Conservation (phyloP, 2,329 filamentous ascomycete species). For the Aspergillus pseudonomiae region DNA sequence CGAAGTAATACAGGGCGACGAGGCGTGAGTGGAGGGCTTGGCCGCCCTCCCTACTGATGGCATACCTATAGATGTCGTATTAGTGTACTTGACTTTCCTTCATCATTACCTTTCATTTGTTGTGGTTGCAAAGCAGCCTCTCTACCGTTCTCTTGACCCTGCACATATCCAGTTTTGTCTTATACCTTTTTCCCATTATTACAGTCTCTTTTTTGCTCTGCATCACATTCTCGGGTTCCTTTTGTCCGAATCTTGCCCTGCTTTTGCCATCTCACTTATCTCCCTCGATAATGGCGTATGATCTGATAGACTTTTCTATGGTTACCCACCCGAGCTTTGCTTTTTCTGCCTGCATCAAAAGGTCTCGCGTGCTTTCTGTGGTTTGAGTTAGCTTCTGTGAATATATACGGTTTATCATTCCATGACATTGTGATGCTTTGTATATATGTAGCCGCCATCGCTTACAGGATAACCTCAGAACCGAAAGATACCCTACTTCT, state of each 20-base stretch:
- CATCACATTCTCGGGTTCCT: conserved; percentile 12
- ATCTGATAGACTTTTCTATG: conserved; percentile 19
- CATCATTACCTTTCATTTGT: conserved; percentile 6
- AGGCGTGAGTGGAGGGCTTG: conserved; percentile 32
- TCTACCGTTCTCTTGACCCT: conserved; percentile 15
- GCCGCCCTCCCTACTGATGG: conserved; percentile 37
- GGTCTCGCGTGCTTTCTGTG: background rate
- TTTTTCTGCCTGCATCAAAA: conserved; percentile 5
- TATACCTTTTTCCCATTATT: conserved; percentile 4
- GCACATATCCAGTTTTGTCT: conserved; percentile 16
- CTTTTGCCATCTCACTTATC: conserved; percentile 2
- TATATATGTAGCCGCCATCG: background rate
- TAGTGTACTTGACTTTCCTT: conserved; percentile 6
- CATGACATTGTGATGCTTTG: background rate
- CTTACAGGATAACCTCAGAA: background rate
- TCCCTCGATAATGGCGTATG: conserved; percentile 1
- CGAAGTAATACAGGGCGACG: conserved; percentile 25
- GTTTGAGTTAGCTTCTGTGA: conserved; percentile 1
- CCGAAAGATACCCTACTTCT: background rate
- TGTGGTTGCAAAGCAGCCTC: background rate
- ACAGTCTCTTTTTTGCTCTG: conserved; percentile 21
- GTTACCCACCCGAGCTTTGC: conserved; percentile 8
- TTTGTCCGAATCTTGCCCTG: conserved; percentile 8
- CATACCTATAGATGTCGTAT: background rate
- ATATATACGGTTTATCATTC: background rate